Base-by-base conservation (phyloP, 176 grass and related monocot species). In the Juncus effusus region DNA sequence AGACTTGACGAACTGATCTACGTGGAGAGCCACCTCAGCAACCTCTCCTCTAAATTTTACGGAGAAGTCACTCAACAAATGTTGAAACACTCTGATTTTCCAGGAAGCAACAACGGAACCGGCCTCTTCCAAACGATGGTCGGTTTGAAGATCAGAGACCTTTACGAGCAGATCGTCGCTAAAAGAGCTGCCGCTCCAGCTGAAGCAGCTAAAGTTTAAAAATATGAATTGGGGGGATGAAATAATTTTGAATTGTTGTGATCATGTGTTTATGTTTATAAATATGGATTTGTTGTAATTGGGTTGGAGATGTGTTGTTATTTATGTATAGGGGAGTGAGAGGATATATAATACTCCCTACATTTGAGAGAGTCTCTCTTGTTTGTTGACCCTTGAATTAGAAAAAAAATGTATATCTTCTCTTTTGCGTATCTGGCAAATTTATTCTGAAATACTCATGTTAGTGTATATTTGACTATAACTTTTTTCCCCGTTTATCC, bases 21-120 rank as follows among this genome's bases (percentile, higher is more conserved):
- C 56, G 83, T 95, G 65, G 91, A 95, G 60, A 95, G 86, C 75
- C 91, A 95, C 74, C 81, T 87, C 11, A 87, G 91, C 86, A 95
- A 87, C 69, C 83, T 85, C 62, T 95, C 91, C 16, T 75, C 81
- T 72, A 95, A 95, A 77, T 95, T 90, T 65, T 95, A 95, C 11
- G 90, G 90, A 16, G 90, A 95, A 72, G 90, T 95, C 77, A 95
- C 90, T 65, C 91, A 95, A 67, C 87, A 90, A 77, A 90, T 90
- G 87, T 71, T 95, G 38, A 95, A 90, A 86, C 91, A 90, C 38
- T 56, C 87, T 5, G 91, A 96, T 56, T 90, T 95, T 67, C 83
- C 91, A 6, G 86, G 91, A 42, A 87, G 91, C 78, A 87, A 85
- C 86, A 95, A 95, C 16, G 86, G 91, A 58, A 90, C 91, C 12